A percentile compares a stretch with the other conserved stretches of the same genome.
Conservation (phyloP, 2,329 filamentous ascomycete species). For the Rhynchosporium graminicola region DNA sequence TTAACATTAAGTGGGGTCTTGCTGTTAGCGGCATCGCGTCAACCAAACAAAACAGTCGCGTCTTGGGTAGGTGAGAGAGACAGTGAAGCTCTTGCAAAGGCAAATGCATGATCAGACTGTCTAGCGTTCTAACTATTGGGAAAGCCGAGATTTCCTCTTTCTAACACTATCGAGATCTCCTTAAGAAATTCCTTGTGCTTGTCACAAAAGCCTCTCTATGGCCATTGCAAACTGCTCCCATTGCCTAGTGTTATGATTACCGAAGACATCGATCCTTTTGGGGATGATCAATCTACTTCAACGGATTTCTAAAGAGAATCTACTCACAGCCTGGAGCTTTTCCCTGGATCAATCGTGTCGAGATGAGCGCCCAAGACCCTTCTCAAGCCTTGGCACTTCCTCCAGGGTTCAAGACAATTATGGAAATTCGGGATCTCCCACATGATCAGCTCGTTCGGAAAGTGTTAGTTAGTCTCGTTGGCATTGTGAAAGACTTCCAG, state of each 20-base stretch:
- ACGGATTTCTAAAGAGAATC: background rate
- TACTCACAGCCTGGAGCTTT: background rate
- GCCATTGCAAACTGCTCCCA: no score
- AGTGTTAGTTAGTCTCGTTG: slow-evolving; percentile 56
- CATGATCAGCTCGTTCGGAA: slow-evolving; percentile 40
- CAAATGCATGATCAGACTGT: background rate
- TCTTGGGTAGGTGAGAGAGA: background rate
- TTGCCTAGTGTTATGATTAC: background rate
- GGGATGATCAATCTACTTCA: background rate
- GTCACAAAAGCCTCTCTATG: no score
- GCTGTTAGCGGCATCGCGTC: slow-evolving; percentile 25
- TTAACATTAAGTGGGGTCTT: slow-evolving; percentile 18
- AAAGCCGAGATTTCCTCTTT: no score
- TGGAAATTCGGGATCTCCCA: slow-evolving; percentile 47
- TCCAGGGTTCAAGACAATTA: slow-evolving; percentile 47
- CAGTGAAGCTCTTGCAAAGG: background rate
- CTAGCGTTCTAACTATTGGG: background rate
- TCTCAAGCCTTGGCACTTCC: slow-evolving; percentile 38
- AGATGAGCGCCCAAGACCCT: slow-evolving; percentile 16
- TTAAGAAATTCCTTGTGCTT: no score
- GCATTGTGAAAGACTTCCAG: slow-evolving; percentile 67
- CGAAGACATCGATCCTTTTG: background rate
- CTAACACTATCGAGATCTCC: no score
- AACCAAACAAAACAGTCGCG: slow-evolving; percentile 12
- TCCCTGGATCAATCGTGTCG: background rate